phyloP scores from a whole-genome alignment of 495 filamentous ascomycete species.

The Aspergillus egyptiacus region DNA sequence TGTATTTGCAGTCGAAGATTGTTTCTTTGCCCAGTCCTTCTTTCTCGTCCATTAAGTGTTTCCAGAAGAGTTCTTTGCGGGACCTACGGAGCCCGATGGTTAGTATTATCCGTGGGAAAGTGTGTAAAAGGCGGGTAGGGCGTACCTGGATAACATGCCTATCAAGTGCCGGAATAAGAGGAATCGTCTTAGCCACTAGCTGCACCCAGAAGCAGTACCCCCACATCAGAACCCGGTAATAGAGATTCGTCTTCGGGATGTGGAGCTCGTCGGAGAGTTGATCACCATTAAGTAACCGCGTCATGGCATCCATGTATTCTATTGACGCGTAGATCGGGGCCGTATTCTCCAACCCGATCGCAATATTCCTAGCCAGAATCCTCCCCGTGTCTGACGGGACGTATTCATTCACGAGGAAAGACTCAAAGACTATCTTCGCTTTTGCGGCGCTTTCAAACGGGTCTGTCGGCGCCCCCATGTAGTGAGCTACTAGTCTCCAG shows the following conservation, averaged over 20 bases:
- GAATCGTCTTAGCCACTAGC: slow-evolving; percentile 45
- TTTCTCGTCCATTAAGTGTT: slow-evolving; percentile 49
- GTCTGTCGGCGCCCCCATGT: slow-evolving; percentile 62
- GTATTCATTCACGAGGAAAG: slow-evolving; percentile 55
- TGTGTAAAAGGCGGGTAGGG: background rate
- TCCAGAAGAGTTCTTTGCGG: slow-evolving; percentile 47
- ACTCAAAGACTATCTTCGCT: slow-evolving; percentile 59
- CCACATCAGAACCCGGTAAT: slow-evolving; percentile 54
- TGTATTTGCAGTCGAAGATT: slow-evolving; percentile 58
- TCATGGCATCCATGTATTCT: slow-evolving; percentile 58
- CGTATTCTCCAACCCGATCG: slow-evolving; percentile 53
- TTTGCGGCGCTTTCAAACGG: slow-evolving; percentile 49
- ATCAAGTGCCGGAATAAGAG: slow-evolving; percentile 54
- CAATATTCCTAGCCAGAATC: slow-evolving; percentile 67
- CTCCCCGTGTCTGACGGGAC: slow-evolving; percentile 53
- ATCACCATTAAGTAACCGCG: slow-evolving; percentile 64
- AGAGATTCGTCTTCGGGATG: slow-evolving; percentile 49
- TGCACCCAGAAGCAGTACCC: slow-evolving; percentile 66
- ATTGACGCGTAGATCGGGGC: slow-evolving; percentile 58
- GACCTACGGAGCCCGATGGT: too few species aligned
- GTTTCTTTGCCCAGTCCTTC: slow-evolving; percentile 51
- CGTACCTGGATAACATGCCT: slow-evolving; percentile 46
- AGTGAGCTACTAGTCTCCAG: slow-evolving; percentile 66
- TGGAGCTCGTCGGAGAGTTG: slow-evolving; percentile 54
- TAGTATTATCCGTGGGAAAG: too few species aligned